A percentile compares a stretch with the other conserved stretches of the same genome.
Evolutionary conservation across 2,329 filamentous ascomycete species (phyloP).

Genomic region (Neoscytalidium dimidiatum): DNA sequence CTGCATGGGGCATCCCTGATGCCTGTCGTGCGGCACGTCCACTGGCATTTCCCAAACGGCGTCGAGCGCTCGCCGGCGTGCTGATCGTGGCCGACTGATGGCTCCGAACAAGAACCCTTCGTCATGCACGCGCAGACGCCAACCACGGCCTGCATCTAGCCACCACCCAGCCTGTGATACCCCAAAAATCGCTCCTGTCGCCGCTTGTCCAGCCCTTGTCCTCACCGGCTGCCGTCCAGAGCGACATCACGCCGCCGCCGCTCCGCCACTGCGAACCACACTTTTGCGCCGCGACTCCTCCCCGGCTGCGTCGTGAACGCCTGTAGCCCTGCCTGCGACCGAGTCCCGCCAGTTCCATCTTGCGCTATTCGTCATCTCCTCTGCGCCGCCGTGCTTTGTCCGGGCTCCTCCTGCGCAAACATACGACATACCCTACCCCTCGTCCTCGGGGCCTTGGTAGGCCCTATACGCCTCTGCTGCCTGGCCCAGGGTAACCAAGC

Average conservation of each 20-base stretch:
- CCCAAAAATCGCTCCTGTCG: constrained; percentile 8
- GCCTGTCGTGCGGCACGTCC: not conserved
- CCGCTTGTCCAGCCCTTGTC: constrained; percentile 12
- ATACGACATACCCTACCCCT: constrained; percentile 7
- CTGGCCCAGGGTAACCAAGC: not conserved
- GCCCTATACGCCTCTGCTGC: constrained; percentile 4
- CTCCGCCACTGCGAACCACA: not conserved
- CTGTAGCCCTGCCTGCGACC: not conserved
- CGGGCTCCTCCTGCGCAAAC: constrained; percentile 5
- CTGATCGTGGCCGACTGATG: constrained; percentile 3
- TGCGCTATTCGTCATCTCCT: constrained; percentile 1
- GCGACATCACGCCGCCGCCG: not conserved
- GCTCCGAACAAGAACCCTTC: constrained; percentile 6
- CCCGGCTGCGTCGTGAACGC: not conserved
- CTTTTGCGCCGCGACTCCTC: not conserved
- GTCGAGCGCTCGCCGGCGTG: not conserved
- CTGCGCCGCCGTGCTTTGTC: not conserved
- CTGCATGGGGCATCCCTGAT: constrained; percentile 9
- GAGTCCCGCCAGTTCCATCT: constrained; percentile 9
- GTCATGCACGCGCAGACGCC: constrained; percentile 19
- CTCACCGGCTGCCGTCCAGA: constrained; percentile 1
- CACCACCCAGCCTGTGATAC: constrained; percentile 19
- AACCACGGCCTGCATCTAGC: constrained; percentile 16
- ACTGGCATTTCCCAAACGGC: not conserved
- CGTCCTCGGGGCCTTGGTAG: not conserved